phyloP scores from a whole-genome alignment of 1,284 basidiomycete genomes.

The Malassezia dermatis region DNA sequence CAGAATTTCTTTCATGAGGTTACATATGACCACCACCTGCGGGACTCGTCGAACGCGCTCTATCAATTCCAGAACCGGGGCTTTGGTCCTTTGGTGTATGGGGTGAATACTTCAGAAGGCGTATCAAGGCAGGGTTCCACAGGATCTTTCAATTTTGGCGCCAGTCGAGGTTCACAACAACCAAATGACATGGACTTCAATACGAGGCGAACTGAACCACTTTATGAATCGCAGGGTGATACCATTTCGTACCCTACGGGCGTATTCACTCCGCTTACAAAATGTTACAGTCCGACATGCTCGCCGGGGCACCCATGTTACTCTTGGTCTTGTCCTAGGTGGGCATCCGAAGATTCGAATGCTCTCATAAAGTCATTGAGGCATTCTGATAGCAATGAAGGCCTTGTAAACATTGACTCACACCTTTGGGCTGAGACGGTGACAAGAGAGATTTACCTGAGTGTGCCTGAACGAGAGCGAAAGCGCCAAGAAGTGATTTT shows the following conservation, averaged over 20 bases:
- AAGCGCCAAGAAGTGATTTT: constrained; percentile 97
- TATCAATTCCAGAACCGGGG: constrained; percentile 65
- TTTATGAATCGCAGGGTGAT: not conserved
- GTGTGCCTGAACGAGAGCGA: constrained; percentile 83
- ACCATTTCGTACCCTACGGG: constrained; percentile 58
- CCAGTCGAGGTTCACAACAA: not conserved
- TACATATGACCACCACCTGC: constrained; percentile 88
- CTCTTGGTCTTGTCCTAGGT: constrained; percentile 85
- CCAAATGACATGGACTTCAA: not conserved
- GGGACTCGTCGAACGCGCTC: constrained; percentile 77
- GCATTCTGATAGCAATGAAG: constrained; percentile 63
- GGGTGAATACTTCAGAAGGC: not conserved
- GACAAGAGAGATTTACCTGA: constrained; percentile 82
- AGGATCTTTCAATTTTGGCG: not conserved
- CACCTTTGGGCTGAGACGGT: constrained; percentile 89
- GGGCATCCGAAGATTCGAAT: constrained; percentile 84
- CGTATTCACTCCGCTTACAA: constrained; percentile 90
- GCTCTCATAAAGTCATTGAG: constrained; percentile 77
- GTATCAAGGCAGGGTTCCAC: not conserved
- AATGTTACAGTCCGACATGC: constrained; percentile 97
- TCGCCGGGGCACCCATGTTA: constrained; percentile 86
- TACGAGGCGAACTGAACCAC: not conserved
- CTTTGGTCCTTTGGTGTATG: not conserved
- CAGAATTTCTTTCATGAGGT: constrained; percentile 99
- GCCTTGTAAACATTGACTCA: constrained; percentile 63